A percentile compares a stretch with the other conserved stretches of the same genome.
phyloP scores from a whole-genome alignment of 495 filamentous ascomycete species.

The Penicillium silybi region DNA sequence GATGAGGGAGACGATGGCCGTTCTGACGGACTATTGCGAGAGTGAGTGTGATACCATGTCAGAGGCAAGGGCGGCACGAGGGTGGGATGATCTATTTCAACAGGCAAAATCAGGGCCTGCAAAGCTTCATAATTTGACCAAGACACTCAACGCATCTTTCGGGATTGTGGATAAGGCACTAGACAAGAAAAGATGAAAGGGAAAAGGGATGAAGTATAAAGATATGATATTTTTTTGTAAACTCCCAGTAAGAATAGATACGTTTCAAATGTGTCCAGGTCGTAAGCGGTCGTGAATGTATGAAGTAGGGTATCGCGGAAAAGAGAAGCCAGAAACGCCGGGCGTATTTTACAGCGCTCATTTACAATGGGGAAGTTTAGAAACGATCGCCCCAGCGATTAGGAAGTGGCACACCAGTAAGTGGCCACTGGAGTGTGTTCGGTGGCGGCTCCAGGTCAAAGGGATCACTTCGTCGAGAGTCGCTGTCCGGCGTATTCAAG shows the following conservation, averaged over 20 bases:
- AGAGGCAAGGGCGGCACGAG: too few species aligned
- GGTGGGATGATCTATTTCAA: background rate
- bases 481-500: conserved; percentile 8
- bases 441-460: conserved; percentile 59
- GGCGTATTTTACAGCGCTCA: background rate
- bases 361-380: background rate
- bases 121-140: background rate
- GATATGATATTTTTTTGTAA: background rate
- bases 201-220: background rate
- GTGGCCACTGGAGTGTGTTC: conserved; percentile 10
- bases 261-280: background rate
- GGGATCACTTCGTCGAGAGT: conserved; percentile 53
- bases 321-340: background rate
- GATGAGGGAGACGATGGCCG: too few species aligned
- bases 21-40: too few species aligned
- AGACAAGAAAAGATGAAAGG: background rate
- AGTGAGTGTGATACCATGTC: too few species aligned
- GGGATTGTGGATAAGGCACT: background rate
- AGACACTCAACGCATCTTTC: background rate
- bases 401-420: conserved; percentile 6
- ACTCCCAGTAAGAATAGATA: background rate
- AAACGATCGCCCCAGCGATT: background rate
- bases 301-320: background rate
- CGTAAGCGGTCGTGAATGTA: background rate
- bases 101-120: background rate